Evolutionary conservation across 805 yeast species (phyloP).

Genomic region (Yarrowia porcina): DNA sequence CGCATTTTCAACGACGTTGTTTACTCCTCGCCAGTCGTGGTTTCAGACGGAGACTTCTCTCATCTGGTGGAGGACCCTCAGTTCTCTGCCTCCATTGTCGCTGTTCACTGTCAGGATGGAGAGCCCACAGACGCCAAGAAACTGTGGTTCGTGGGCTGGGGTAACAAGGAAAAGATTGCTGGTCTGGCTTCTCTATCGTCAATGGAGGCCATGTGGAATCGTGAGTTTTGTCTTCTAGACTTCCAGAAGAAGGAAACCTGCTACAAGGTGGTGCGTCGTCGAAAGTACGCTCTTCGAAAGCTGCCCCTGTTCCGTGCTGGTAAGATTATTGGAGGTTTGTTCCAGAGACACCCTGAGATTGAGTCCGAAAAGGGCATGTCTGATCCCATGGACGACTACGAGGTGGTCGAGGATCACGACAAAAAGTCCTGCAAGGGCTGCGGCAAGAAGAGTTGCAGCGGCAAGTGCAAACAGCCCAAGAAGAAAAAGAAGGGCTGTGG

Average conservation of each 20-base stretch:
- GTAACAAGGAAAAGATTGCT: slow-evolving; percentile 7
- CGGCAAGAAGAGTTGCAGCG: slow-evolving; percentile 17
- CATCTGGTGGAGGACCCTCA: slow-evolving; percentile 14
- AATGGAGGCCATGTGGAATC: slow-evolving; percentile 22
- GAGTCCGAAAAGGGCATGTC: slow-evolving; percentile 2
- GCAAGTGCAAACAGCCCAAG: slow-evolving; percentile 9
- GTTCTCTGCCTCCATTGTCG: slow-evolving; percentile 17
- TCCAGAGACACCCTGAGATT: neutral
- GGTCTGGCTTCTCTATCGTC: slow-evolving; percentile 8
- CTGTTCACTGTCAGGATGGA: slow-evolving; percentile 17
- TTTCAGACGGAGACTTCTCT: slow-evolving; percentile 4
- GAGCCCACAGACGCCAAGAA: slow-evolving; percentile 13
- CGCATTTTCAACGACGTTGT: slow-evolving; percentile 19
- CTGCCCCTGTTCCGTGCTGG: slow-evolving; percentile 15
- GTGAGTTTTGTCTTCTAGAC: slow-evolving; percentile 12
- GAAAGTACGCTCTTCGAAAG: slow-evolving; percentile 18
- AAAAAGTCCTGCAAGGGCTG: neutral
- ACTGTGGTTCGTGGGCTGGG: slow-evolving; percentile 21
- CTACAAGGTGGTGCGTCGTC: slow-evolving; percentile 23
- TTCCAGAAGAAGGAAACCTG: neutral
- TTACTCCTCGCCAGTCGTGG: slow-evolving; percentile 13
- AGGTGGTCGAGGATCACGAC: neutral
- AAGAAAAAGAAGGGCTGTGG: neutral
- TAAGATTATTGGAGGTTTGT: slow-evolving; percentile 13
- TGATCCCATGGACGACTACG: neutral